phyloP scores from a whole-genome alignment of 805 yeast genomes.

The Lachancea mirantina region DNA sequence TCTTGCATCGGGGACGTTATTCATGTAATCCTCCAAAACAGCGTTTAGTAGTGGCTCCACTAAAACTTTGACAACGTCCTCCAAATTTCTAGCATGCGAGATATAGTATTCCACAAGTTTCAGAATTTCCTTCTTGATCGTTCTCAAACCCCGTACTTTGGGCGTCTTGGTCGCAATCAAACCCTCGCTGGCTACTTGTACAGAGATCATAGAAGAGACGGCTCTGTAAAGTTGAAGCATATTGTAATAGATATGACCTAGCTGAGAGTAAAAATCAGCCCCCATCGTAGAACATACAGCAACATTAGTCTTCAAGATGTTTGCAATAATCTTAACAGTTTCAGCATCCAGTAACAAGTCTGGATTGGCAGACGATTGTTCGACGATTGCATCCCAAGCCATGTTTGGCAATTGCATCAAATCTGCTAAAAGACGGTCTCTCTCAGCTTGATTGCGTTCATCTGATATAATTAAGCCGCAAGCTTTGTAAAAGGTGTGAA shows the following conservation, averaged over 20 bases:
- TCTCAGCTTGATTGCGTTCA: conserved; percentile 59
- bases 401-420: conserved; percentile 87
- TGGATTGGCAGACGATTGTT: conserved; percentile 79
- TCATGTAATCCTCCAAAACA: conserved; percentile 80
- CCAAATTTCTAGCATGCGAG: conserved; percentile 76
- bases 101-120: conserved; percentile 84
- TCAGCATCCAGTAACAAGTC: conserved; percentile 69
- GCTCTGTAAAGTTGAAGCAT: conserved; percentile 87
- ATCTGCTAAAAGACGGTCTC: conserved; percentile 65
- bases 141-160: conserved; percentile 88
- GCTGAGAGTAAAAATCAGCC: conserved; percentile 81
- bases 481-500: conserved; percentile 95
- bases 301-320: conserved; percentile 90
- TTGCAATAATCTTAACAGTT: conserved; percentile 86
- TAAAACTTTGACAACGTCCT: conserved; percentile 75
- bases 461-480: conserved; percentile 92
- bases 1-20: conserved; percentile 90
- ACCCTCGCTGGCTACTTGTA: conserved; percentile 73
- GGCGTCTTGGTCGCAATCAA: conserved; percentile 90
- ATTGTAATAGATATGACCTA: conserved; percentile 78
- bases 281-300: conserved; percentile 94
- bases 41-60: conserved; percentile 78
- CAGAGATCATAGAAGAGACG: conserved; percentile 78
- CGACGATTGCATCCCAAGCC: conserved; percentile 89
- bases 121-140: conserved; percentile 90